These are phyloP conservation scores for Sarocladium kiliense DNA, from an alignment of 2,329 filamentous ascomycete genomes.

Conservation along the genomic window DNA sequence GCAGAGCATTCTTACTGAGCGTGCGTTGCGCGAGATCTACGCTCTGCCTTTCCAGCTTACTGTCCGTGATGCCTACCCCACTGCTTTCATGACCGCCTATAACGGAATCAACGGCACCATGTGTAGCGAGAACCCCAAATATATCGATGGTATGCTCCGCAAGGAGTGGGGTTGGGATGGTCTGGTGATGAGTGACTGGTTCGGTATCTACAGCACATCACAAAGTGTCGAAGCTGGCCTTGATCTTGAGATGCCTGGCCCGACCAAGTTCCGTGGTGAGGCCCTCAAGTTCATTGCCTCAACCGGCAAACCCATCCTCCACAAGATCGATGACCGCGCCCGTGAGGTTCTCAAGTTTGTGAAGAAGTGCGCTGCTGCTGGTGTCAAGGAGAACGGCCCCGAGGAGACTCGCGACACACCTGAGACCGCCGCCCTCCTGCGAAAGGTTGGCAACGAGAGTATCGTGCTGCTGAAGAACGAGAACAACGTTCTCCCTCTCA, in stretches of 20 bases:
- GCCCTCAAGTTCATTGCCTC: conserved; percentile 46
- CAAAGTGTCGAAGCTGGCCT: conserved; percentile 46
- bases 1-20: conserved; percentile 48
- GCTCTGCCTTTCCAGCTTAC: conserved; percentile 53
- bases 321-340: conserved; percentile 53
- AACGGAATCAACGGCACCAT: conserved; percentile 54
- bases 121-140: conserved; percentile 47
- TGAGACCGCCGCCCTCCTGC: conserved; percentile 58
- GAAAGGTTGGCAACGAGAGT: conserved; percentile 61
- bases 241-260: conserved; percentile 57
- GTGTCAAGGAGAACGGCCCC: conserved; percentile 48
- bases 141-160: conserved; percentile 46
- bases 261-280: conserved; percentile 45
- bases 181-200: conserved; percentile 57
- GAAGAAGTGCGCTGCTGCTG: conserved; percentile 48
- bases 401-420: conserved; percentile 53
- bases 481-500: conserved; percentile 55
- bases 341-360: conserved; percentile 54
- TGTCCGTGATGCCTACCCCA: conserved; percentile 44
- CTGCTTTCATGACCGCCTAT: conserved; percentile 54
- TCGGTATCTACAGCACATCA: conserved; percentile 50
- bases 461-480: conserved; percentile 74
- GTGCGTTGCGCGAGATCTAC: conserved; percentile 55
- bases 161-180: conserved; percentile 55
- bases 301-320: conserved; percentile 50